Percentiles rank a stretch among this genome's conserved stretches.
These are phyloP conservation scores for Solanum sitiens DNA, from an alignment of 257 asterid species.

Conservation along the genomic window DNA sequence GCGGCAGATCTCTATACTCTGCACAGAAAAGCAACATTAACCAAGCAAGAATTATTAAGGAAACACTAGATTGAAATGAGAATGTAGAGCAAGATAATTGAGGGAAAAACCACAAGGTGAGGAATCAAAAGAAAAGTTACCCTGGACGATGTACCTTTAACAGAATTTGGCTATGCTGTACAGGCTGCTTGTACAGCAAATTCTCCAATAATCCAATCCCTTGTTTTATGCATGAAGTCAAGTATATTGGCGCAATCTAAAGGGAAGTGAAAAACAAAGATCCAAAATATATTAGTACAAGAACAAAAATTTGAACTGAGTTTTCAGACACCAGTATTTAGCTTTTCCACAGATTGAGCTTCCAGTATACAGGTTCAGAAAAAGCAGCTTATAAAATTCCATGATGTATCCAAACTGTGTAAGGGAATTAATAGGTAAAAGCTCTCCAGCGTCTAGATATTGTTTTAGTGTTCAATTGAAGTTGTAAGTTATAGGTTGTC, in stretches of 20 bases:
- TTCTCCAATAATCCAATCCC: constrained; percentile 78
- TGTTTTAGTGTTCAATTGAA: neutral
- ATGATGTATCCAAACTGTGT: neutral
- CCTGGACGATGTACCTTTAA: constrained; percentile 40
- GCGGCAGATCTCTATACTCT: constrained; percentile 93
- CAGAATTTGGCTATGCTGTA: constrained; percentile 67
- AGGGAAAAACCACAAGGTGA: neutral
- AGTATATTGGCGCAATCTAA: constrained; percentile 85
- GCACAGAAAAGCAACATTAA: constrained; percentile 16
- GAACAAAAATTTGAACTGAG: neutral
- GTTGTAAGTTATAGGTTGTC: neutral
- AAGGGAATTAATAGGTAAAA: neutral
- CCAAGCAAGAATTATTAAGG: neutral
- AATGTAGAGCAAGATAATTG: neutral
- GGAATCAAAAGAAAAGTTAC: neutral
- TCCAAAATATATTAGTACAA: neutral
- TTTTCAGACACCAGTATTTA: neutral
- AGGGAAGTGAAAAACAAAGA: neutral
- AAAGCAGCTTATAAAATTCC: neutral
- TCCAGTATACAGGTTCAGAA: neutral
- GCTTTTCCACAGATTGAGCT: neutral
- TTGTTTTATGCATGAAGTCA: constrained; percentile 72
- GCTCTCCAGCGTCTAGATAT: neutral
- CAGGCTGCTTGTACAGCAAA: constrained; percentile 70
- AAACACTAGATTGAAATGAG: neutral